Evolutionary conservation across 352 stramenopile species (phyloP).

Genomic region (Globisporangium solare): DNA sequence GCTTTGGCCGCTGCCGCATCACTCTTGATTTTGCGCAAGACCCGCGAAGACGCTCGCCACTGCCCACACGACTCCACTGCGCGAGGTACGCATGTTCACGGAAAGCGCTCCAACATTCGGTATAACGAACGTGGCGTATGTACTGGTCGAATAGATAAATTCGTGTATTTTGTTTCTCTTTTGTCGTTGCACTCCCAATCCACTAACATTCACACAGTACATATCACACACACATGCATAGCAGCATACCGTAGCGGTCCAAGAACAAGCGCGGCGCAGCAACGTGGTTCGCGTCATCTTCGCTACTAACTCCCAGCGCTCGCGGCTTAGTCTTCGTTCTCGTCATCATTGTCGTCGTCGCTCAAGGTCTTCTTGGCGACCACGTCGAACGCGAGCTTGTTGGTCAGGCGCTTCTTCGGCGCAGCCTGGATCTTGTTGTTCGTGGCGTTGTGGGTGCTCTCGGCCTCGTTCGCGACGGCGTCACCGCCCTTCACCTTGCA

Average conservation of each 20-base stretch:
- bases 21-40: too few relatives aligned
- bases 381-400: constrained; percentile 32
- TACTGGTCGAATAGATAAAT: background rate
- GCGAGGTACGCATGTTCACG: too few relatives aligned
- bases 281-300: background rate
- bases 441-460: constrained; percentile 1
- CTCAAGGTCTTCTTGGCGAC: constrained; percentile 8
- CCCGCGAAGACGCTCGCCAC: too few relatives aligned
- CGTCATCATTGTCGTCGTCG: constrained; percentile 8
- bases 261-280: background rate
- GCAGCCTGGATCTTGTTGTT: constrained; percentile 31
- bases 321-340: background rate
- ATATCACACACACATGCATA: background rate
- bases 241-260: background rate
- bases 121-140: too few relatives aligned
- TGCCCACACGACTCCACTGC: too few relatives aligned
- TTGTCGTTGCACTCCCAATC: background rate
- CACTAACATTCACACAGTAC: background rate
- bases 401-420: constrained; percentile 22
- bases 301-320: background rate
- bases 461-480: background rate
- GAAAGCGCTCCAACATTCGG: too few relatives aligned
- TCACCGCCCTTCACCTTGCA: constrained; percentile 27
- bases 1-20: too few relatives aligned
- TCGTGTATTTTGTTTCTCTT: background rate